Percentiles rank a stretch among this genome's conserved stretches.
Evolutionary conservation across 2,329 filamentous ascomycete genomes (phyloP).

Genomic region (Scortechinia acanthostroma): DNA sequence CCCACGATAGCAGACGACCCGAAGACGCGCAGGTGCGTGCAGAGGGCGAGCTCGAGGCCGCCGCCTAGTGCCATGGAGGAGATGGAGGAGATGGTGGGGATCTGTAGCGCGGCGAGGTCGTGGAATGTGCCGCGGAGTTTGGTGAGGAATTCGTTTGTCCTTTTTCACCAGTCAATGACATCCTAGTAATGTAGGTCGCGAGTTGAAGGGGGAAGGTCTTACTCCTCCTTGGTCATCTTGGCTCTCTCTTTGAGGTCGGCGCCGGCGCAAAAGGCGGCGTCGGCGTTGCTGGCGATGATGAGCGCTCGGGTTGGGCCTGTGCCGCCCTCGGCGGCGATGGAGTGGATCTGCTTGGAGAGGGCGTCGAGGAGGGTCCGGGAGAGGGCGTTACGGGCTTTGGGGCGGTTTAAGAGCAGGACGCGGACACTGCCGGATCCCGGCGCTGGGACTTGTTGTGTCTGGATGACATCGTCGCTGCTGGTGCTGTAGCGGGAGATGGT

Average conservation of each 20-base stretch:
- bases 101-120: slow-evolving; percentile 66
- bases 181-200: not conserved
- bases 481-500: not conserved
- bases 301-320: slow-evolving; percentile 68
- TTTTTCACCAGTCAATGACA: slow-evolving; percentile 24
- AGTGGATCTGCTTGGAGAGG: not conserved
- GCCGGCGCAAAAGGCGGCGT: slow-evolving; percentile 84
- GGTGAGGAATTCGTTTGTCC: slow-evolving; percentile 72
- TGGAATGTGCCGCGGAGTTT: slow-evolving; percentile 72
- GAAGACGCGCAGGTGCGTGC: slow-evolving; percentile 83
- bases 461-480: slow-evolving; percentile 1
- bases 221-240: slow-evolving; percentile 74
- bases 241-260: slow-evolving; percentile 87
- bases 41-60: slow-evolving; percentile 84
- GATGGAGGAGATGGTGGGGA: slow-evolving; percentile 85
- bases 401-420: not conserved
- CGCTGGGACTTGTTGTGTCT: not conserved
- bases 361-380: not conserved
- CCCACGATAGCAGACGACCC: slow-evolving; percentile 71
- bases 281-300: slow-evolving; percentile 77
- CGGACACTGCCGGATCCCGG: not conserved
- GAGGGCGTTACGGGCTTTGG: not conserved
- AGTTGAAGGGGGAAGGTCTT: slow-evolving; percentile 17
- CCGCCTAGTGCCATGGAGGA: slow-evolving; percentile 83
- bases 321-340: slow-evolving; percentile 26